phyloP scores from a whole-genome alignment of 352 stramenopile genomes.

The Pythium vanterpoolii region DNA sequence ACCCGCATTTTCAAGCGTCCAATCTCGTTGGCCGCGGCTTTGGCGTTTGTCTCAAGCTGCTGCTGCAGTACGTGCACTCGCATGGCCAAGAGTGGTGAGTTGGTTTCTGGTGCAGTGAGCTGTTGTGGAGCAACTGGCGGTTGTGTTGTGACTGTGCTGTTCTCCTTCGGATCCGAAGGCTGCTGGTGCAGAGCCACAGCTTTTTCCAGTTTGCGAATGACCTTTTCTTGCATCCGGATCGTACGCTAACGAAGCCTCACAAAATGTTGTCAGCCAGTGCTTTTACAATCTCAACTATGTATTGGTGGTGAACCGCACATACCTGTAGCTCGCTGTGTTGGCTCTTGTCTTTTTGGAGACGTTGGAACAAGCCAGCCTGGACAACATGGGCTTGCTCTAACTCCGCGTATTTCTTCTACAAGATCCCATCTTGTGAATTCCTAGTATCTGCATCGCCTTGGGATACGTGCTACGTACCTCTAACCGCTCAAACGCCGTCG shows the following conservation, averaged over 20 bases:
- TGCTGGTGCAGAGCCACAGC: conserved; percentile 28
- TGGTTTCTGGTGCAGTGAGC: not conserved
- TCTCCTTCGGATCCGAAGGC: not conserved
- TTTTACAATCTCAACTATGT: too few species aligned
- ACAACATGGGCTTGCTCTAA: conserved; percentile 72
- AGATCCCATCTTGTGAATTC: not conserved
- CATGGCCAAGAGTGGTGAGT: conserved; percentile 34
- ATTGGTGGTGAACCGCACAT: too few species aligned
- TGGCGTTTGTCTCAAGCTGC: conserved; percentile 64
- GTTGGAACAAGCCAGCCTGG: conserved; percentile 63
- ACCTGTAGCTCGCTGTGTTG: conserved; percentile 29
- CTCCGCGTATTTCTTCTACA: conserved; percentile 32
- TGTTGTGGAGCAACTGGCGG: not conserved
- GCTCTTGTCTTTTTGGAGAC: conserved; percentile 62
- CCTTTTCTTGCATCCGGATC: conserved; percentile 70
- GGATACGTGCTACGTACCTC: conserved; percentile 26
- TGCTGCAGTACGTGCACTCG: conserved; percentile 65
- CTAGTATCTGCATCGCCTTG: not conserved
- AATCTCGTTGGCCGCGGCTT: conserved; percentile 53
- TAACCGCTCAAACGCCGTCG: conserved; percentile 32
- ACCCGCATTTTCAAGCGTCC: conserved; percentile 56
- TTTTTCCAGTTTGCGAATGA: conserved; percentile 78
- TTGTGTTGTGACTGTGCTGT: not conserved
- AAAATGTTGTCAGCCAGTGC: not conserved
- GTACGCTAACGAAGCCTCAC: conserved; percentile 37